Evolutionary conservation across 164 flowering plant genomes (phyloP), one percentile per base, ranked within the genome.

Genomic region (Dillenia turbinata): DNA sequence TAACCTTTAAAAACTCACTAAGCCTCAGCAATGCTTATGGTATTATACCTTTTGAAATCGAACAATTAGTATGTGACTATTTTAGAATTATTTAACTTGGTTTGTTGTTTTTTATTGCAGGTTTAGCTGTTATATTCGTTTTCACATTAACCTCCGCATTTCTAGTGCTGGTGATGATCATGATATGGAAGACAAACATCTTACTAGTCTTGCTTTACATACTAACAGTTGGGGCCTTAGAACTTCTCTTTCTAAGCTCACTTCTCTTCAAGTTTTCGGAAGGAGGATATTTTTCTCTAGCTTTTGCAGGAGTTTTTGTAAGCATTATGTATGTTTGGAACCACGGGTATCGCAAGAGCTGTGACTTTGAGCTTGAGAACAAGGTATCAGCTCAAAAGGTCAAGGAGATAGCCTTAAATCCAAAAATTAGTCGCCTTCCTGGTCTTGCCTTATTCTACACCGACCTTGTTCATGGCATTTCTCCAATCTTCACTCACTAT

Each of bases 1-100:
- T 66, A 9, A 73, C 70, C 12, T 77, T 77, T 49, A 57, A 47
- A 52, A 64, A 49, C 49, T 68, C 78, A 12, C 12, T 13, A 8
- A 58, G 65, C 44, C 70, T 77, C 12, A 71, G 77, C 53, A 76
- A 73, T 58, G 79, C 79, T 40, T 76, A 76, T 40, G 77, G 77
- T 73, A 70, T 0, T 33, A 33, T 26, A 26, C 33, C 33, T 26
- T 26, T 26, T 26, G 33, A 26, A 26, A 2, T 26, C 33, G 3
- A 33, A 33, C 40, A 33, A 33, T n/a, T 33, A 33, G 40, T 33
- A 33, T 4, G 40, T 5, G 6, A 33, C 40, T 33, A 4, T 33
- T 33, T 33, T 33, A 5, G 40, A 33, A 33, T 33, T 33, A 33
- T 4, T 33, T 33, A 33, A 33, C 40, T 33, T 33, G 40, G 40